These are phyloP conservation scores for Cryphonectria japonica DNA, from an alignment of 2,329 filamentous ascomycete genomes.

Conservation along the genomic window DNA sequence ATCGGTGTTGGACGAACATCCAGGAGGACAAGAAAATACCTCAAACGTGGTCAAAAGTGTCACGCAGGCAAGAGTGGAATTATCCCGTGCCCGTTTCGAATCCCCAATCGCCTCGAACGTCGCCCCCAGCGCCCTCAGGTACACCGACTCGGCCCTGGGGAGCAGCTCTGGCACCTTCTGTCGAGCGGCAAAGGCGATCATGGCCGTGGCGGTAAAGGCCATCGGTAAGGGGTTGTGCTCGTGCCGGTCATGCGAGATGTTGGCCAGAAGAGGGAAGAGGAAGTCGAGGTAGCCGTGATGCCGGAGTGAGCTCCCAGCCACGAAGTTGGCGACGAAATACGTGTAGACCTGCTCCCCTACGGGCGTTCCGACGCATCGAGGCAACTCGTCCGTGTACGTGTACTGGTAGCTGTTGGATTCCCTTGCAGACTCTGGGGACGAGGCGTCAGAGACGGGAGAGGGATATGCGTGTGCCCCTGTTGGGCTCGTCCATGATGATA, in stretches of 20 bases:
- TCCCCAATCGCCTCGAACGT: slow-evolving; percentile 28
- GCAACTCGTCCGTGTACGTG: slow-evolving; percentile 15
- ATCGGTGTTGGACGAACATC: neutral
- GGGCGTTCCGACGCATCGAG: slow-evolving; percentile 24
- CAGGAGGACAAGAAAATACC: slow-evolving; percentile 8
- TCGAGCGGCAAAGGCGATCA: slow-evolving; percentile 28
- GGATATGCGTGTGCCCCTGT: slow-evolving; percentile 18
- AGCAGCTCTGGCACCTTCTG: slow-evolving; percentile 26
- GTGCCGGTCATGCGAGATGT: slow-evolving; percentile 10
- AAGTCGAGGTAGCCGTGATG: slow-evolving; percentile 30
- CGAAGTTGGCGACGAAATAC: slow-evolving; percentile 29
- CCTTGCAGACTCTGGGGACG: neutral
- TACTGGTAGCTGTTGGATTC: slow-evolving; percentile 11
- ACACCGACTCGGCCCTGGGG: slow-evolving; percentile 25
- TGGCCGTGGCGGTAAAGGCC: slow-evolving; percentile 28
- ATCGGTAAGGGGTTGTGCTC: slow-evolving; percentile 25
- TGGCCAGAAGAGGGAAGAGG: slow-evolving; percentile 26
- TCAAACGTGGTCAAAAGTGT: slow-evolving; percentile 28
- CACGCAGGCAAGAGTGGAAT: slow-evolving; percentile 29
- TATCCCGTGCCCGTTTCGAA: slow-evolving; percentile 23
- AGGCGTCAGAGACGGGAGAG: slow-evolving; percentile 20
- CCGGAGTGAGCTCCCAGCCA: slow-evolving; percentile 23
- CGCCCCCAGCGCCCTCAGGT: slow-evolving; percentile 25
- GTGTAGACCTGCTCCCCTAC: slow-evolving; percentile 28
- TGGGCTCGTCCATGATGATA: neutral